Percentiles rank a stretch among this genome's conserved stretches.
Conservation (phyloP, 1,284 basidiomycete genomes). For the Ceratorhiza oryzae-sativae region DNA sequence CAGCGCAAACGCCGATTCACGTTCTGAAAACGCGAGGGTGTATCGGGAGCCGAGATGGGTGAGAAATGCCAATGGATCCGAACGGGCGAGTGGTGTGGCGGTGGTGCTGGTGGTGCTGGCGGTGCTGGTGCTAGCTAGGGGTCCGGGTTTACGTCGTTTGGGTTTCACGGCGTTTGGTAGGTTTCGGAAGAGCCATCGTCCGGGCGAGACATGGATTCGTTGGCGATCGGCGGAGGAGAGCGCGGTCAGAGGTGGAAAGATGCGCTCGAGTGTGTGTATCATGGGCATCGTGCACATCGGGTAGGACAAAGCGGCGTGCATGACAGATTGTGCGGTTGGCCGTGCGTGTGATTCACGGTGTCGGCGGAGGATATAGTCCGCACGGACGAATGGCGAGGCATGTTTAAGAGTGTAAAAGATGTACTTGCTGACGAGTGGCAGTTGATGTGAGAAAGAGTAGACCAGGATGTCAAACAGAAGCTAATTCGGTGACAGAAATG, state of each 20-base stretch:
- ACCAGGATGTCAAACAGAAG: constrained; percentile 32
- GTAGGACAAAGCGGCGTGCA: constrained; percentile 28
- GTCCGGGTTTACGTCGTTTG: constrained; percentile 22
- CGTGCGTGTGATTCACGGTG: background rate
- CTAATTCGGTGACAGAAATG: constrained; percentile 1
- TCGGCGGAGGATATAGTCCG: constrained; percentile 3
- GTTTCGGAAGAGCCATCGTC: constrained; percentile 35
- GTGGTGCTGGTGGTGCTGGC: background rate
- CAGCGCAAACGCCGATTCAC: constrained; percentile 28
- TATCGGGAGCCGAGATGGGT: constrained; percentile 4
- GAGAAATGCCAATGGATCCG: constrained; percentile 16
- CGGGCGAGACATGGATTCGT: constrained; percentile 9
- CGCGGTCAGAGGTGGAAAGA: background rate
- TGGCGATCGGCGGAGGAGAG: constrained; percentile 7
- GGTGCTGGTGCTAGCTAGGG: background rate
- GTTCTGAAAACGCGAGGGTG: constrained; percentile 9
- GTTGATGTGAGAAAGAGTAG: background rate
- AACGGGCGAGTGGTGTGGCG: background rate
- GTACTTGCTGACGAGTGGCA: constrained; percentile 35
- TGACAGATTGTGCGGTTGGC: background rate
- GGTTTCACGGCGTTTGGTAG: constrained; percentile 3
- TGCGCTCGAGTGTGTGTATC: constrained; percentile 23
- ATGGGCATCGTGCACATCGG: constrained; percentile 17
- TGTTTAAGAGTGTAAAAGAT: constrained; percentile 25
- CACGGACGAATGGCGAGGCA: constrained; percentile 24